Conservation (phyloP, 2,329 filamentous ascomycete species). For the Helotiales sp. region DNA sequence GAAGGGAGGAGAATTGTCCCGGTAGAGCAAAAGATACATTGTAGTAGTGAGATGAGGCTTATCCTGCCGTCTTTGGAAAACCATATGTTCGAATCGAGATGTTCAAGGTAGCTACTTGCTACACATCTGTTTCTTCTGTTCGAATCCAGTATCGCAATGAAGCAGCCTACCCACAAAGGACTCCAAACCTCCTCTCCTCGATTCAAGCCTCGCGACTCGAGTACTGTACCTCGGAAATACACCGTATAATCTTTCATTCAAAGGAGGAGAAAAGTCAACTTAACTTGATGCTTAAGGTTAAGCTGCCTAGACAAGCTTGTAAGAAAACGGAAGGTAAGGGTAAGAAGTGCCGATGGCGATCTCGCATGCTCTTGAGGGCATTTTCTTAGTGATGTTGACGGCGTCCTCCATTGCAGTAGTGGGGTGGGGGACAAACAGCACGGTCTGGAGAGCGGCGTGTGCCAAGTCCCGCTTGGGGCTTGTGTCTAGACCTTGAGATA, state of each 20-base stretch:
- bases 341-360: constrained; percentile 3
- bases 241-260: too few relatives aligned
- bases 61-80: background rate
- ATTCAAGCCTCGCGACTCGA: too few relatives aligned
- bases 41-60: background rate
- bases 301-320: background rate
- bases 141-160: background rate
- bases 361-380: background rate
- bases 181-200: too few relatives aligned
- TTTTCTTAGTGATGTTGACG: background rate
- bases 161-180: too few relatives aligned
- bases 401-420: background rate
- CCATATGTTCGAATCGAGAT: background rate
- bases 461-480: too few relatives aligned
- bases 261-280: background rate
- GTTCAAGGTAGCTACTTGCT: background rate
- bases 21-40: too few relatives aligned
- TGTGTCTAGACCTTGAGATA: background rate
- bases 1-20: background rate
- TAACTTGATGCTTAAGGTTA: background rate
- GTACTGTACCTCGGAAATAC: too few relatives aligned
- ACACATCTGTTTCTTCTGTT: background rate
- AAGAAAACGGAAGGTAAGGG: too few relatives aligned
- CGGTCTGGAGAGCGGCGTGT: background rate
- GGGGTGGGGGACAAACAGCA: background rate